Evolutionary conservation across 1,284 basidiomycete species (phyloP).

Genomic region (Cryptococcus depauperatus): DNA sequence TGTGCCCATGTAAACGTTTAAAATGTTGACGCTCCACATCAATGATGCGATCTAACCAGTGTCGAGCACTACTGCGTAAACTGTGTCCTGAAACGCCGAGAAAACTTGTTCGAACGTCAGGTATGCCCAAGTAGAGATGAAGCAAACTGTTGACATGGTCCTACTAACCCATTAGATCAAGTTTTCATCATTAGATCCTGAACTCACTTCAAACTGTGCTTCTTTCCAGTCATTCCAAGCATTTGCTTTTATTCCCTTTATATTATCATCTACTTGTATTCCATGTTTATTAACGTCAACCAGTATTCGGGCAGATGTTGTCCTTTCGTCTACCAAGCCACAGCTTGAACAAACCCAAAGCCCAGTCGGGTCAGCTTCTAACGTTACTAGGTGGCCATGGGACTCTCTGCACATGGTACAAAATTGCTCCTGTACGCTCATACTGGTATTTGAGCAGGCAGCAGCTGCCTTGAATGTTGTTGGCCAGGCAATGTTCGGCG

Average conservation of each 20-base stretch:
- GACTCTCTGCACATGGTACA: not conserved
- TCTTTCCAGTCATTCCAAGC: slow-evolving; percentile 1
- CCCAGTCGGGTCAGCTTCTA: not conserved
- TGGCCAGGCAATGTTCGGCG: too few species aligned
- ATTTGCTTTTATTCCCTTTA: not conserved
- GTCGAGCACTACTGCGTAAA: slow-evolving; percentile 6
- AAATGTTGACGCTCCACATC: slow-evolving; percentile 6
- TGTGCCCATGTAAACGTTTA: not conserved
- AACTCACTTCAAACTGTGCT: slow-evolving; percentile 2
- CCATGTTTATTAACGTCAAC: slow-evolving; percentile 1
- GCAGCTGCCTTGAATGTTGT: too few species aligned
- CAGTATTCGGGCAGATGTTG: not conserved
- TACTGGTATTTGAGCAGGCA: too few species aligned
- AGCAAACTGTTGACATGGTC: slow-evolving; percentile 12
- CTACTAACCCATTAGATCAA: not conserved
- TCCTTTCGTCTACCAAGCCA: not conserved
- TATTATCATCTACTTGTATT: slow-evolving; percentile 1
- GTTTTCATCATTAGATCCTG: not conserved
- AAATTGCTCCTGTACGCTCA: not conserved
- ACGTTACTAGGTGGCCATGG: not conserved
- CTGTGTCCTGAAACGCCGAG: slow-evolving; percentile 4
- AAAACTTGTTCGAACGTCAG: slow-evolving; percentile 10
- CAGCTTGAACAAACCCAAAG: slow-evolving; percentile 1
- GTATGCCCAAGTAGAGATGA: slow-evolving; percentile 12
- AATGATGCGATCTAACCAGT: slow-evolving; percentile 13